Conservation (phyloP, 78 protist species). For the Dictyostelium citrinum region DNA sequence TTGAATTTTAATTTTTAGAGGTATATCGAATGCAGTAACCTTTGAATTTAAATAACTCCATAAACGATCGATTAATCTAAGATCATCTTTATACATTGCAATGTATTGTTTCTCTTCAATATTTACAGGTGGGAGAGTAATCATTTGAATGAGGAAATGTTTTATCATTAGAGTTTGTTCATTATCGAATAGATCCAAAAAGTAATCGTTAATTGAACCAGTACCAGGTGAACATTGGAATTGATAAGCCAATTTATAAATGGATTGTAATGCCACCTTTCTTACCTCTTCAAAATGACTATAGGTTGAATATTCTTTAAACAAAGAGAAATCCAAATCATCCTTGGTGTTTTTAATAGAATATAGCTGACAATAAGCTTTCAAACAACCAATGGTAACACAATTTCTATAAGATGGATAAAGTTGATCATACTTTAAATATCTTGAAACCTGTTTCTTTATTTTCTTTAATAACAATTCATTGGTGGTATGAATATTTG, state of each 20-base stretch:
- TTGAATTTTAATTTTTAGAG: background rate
- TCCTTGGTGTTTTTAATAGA: background rate
- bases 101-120: slow-evolving; percentile 42
- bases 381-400: slow-evolving; percentile 36
- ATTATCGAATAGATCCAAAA: slow-evolving; percentile 41
- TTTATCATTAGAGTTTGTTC: slow-evolving; percentile 29
- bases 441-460: slow-evolving; percentile 27
- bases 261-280: slow-evolving; percentile 29
- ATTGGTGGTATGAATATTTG: slow-evolving; percentile 55
- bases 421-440: slow-evolving; percentile 56
- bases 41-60: slow-evolving; percentile 49
- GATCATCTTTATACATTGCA: slow-evolving; percentile 35
- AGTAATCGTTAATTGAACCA: slow-evolving; percentile 1
- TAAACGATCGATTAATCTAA: slow-evolving; percentile 32
- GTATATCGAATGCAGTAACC: background rate
- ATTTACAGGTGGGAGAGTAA: background rate
- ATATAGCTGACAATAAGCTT: slow-evolving; percentile 31
- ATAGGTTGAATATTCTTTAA: background rate
- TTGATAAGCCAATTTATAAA: slow-evolving; percentile 8
- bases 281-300: slow-evolving; percentile 42
- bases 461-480: background rate
- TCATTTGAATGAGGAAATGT: slow-evolving; percentile 6
- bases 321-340: slow-evolving; percentile 5
- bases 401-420: slow-evolving; percentile 66
- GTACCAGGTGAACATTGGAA: background rate